A percentile compares a stretch with the other conserved stretches of the same genome.
Evolutionary conservation across 2,329 filamentous ascomycete species (phyloP).

Genomic region (Diaporthe ampelina): DNA sequence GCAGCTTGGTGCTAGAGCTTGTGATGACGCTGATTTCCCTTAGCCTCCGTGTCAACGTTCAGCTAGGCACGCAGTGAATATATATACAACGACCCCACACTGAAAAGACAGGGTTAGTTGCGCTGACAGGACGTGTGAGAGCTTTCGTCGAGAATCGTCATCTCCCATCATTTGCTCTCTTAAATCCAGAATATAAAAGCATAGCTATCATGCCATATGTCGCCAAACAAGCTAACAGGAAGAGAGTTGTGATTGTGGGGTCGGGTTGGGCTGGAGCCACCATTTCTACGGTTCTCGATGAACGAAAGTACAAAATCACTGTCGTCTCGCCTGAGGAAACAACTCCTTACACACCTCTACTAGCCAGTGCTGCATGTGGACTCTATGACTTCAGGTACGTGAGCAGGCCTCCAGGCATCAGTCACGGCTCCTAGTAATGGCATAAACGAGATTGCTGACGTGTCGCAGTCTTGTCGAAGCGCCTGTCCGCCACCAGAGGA

Average conservation of each 20-base stretch:
- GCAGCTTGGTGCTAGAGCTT: neutral
- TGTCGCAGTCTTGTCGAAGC: conserved; percentile 32
- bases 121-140: too few species aligned
- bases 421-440: too few species aligned
- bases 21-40: conserved; percentile 12
- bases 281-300: conserved; percentile 35
- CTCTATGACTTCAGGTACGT: conserved; percentile 37
- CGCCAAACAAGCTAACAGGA: conserved; percentile 34
- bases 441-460: neutral
- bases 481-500: conserved; percentile 32
- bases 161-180: neutral
- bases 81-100: neutral
- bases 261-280: conserved; percentile 37
- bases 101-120: rapidly evolving
- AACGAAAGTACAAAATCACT: conserved; percentile 37
- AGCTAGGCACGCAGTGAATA: neutral
- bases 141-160: neutral
- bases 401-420: neutral
- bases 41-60: neutral
- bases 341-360: conserved; percentile 36
- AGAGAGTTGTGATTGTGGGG: conserved; percentile 34
- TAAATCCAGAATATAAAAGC: too few species aligned
- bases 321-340: conserved; percentile 37
- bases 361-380: conserved; percentile 37
- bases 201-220: conserved; percentile 31